Evolutionary conservation across 202 grass and related monocot species (phyloP), one percentile per base, ranked within the genome.

Genomic region (Brachypodium distachyon): DNA sequence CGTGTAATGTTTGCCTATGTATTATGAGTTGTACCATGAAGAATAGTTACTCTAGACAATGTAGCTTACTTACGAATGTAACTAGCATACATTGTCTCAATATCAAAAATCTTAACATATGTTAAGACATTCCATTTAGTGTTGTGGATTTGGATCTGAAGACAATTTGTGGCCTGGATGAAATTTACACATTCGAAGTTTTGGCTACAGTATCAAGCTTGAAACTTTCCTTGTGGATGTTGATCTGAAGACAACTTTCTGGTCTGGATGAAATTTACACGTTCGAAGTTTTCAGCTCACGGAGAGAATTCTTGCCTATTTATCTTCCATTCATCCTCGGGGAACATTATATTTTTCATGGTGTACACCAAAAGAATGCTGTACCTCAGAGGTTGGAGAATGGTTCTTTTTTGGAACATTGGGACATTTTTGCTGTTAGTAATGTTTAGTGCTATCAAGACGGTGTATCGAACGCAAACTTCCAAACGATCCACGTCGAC

Each of bases 1-100:
- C 48, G 49, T 88, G 77, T 84, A 84, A 41, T 77, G 44, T 71
- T 19, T 83, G 50, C 72, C 27, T 76, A 39, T 76, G 64, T 72
- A 76, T 77, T 77, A 38, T 46, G 31, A 23, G n/a, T 65, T 77
- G 26, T 44, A 14, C 22, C 47, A 51, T 23, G 63, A 57, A 82
- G 41, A 13, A 67, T 57, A 36, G 79, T 87, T 63, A 64, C 58
- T 43, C 49, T 12, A 51, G 79, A 50, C 25, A 58, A 23, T 65
- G 65, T 84, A 67, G 25, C 41, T 41, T 80, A 18, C 71, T 71
- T 81, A 50, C 55, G 77, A 66, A 52, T 81, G 77, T 72, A 80
- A 88, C 56, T 81, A 76, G 8, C 54, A 48, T 70, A 54, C 54
- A 56, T 36, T 70, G 29, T 38, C 27, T 77, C 33, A 18, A 31